These are phyloP conservation scores for Podosphaera fusca DNA, from an alignment of 2,329 filamentous ascomycete genomes.

Conservation along the genomic window DNA sequence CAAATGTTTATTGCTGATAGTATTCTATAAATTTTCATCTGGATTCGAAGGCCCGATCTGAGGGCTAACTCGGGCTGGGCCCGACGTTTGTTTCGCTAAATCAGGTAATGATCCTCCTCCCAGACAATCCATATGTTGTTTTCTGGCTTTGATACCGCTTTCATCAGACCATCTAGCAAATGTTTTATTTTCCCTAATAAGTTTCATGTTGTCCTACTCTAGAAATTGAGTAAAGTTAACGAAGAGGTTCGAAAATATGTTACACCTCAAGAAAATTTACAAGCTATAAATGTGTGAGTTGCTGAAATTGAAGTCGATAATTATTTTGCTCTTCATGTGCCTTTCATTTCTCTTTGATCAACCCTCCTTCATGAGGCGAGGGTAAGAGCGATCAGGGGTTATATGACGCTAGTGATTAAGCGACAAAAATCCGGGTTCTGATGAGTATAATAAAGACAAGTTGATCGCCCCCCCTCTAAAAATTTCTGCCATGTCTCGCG, in stretches of 20 bases:
- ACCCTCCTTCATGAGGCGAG: constrained; percentile 3
- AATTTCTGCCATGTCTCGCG: background rate
- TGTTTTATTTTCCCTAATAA: background rate
- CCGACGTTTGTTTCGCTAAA: background rate
- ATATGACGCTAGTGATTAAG: constrained; percentile 2
- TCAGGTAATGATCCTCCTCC: background rate
- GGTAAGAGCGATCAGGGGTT: constrained; percentile 4
- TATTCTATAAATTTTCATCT: background rate
- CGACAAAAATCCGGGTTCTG: constrained; percentile 1
- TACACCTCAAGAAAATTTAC: background rate
- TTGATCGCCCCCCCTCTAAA: constrained; percentile 4
- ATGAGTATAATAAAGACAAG: constrained; percentile 5
- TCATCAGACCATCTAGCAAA: background rate
- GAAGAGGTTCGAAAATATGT: no score
- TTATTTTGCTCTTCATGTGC: background rate
- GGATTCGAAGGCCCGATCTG: background rate
- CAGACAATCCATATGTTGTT: background rate
- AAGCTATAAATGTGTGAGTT: background rate
- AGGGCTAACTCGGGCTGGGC: background rate
- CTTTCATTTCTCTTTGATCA: constrained; percentile 1
- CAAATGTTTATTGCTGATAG: no score
- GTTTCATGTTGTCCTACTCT: no score
- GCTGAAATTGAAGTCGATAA: background rate
- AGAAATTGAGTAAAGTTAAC: no score
- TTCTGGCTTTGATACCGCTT: background rate